Conservation (phyloP, 2,329 filamentous ascomycete genomes). For the Microsporum ferrugineum region DNA sequence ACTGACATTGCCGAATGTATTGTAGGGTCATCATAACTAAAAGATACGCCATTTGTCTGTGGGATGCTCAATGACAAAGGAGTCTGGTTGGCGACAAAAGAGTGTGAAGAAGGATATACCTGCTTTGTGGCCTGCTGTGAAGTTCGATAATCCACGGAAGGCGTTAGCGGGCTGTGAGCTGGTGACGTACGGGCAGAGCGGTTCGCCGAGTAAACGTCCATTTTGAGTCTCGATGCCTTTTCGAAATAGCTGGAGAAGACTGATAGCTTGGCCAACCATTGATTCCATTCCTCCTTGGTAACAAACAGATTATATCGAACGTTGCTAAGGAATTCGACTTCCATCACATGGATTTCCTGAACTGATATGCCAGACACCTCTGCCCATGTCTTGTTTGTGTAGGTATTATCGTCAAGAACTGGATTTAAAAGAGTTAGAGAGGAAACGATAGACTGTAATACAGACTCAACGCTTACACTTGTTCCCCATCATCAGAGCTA, state of each 20-base stretch:
- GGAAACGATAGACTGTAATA: neutral
- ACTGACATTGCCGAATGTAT: slow-evolving; percentile 7
- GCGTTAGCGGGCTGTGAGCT: neutral
- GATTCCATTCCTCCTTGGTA: slow-evolving; percentile 72
- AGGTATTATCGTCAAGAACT: slow-evolving; percentile 96
- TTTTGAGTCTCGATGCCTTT: slow-evolving; percentile 45
- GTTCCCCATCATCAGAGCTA: slow-evolving; percentile 94
- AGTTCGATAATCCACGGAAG: neutral
- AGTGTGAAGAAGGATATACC: neutral
- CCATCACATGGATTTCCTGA: slow-evolving; percentile 95
- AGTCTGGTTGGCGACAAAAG: neutral
- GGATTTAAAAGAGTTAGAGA: slow-evolving; percentile 10
- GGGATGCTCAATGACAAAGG: neutral
- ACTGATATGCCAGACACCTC: slow-evolving; percentile 93
- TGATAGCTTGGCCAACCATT: slow-evolving; percentile 73
- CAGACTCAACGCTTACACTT: slow-evolving; percentile 56
- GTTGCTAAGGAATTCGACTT: slow-evolving; percentile 98
- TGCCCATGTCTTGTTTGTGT: slow-evolving; percentile 99
- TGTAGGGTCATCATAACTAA: neutral
- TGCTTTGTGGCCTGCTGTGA: neutral
- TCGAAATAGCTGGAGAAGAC: slow-evolving; percentile 78
- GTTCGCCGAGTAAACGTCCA: slow-evolving; percentile 19
- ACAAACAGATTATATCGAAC: slow-evolving; percentile 90
- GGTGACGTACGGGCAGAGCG: slow-evolving; percentile 27
- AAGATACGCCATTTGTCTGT: neutral